These are phyloP conservation scores for Taphrina communis DNA, from an alignment of 1,139 yeast species.

Conservation along the genomic window DNA sequence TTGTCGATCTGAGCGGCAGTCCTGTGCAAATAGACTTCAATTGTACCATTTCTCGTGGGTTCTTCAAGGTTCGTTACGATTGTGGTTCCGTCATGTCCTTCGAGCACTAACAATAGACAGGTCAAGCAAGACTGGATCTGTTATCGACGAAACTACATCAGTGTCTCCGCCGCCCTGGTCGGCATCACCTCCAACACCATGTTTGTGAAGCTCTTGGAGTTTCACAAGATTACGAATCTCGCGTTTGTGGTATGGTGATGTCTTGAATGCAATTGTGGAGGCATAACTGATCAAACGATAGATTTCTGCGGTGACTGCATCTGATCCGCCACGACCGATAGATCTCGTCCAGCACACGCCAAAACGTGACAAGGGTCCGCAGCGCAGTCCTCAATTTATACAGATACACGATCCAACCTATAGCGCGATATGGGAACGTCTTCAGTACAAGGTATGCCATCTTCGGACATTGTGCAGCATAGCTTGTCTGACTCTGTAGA, in stretches of 20 bases:
- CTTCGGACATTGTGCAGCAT: neutral
- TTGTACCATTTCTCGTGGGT: conserved; percentile 24
- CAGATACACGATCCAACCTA: conserved; percentile 8
- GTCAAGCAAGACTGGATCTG: conserved; percentile 31
- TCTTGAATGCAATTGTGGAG: neutral
- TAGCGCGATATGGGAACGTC: conserved; percentile 31
- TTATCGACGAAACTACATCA: conserved; percentile 28
- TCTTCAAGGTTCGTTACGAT: conserved; percentile 23
- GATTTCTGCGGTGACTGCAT: conserved; percentile 25
- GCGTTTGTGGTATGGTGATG: conserved; percentile 13
- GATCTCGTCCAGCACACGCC: conserved; percentile 40
- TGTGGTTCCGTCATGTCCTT: neutral
- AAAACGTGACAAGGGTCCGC: conserved; percentile 42
- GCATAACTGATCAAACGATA: neutral
- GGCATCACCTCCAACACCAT: neutral
- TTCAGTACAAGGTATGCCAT: conserved; percentile 28
- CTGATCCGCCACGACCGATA: conserved; percentile 36
- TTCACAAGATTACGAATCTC: neutral
- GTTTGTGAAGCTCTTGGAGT: conserved; percentile 5
- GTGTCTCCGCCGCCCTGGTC: conserved; percentile 8
- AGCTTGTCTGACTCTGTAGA: conserved; percentile 1
- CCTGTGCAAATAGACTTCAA: conserved; percentile 2
- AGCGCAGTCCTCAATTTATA: conserved; percentile 32
- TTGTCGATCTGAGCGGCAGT: conserved; percentile 1
- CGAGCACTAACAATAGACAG: neutral